Base-by-base conservation (phyloP, 2,329 filamentous ascomycete genomes). In the Sporothrix curviconia region DNA sequence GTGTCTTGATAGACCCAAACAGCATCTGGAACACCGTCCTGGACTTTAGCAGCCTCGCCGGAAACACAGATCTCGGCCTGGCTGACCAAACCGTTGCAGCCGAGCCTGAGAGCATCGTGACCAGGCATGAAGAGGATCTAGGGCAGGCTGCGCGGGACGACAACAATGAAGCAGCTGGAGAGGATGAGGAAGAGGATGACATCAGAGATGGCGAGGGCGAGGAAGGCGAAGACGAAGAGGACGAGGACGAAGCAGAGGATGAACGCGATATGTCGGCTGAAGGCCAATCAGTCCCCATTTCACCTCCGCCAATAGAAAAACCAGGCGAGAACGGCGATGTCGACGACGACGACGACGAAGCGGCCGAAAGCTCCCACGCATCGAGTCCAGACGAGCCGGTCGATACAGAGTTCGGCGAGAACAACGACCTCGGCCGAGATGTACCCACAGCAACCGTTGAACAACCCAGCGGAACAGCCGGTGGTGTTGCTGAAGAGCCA, bases 261-360 rank as follows among this genome's bases (percentile, higher is more conserved):
- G n/a, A n/a, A n/a, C n/a, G n/a, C n/a, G n/a, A n/a, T n/a, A n/a
- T n/a, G n/a, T n/a, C n/a, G n/a, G n/a, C n/a, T n/a, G n/a, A n/a
- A n/a, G n/a, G n/a, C n/a, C n/a, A n/a, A n/a, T n/a, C n/a, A n/a
- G n/a, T n/a, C n/a, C n/a, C n/a, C n/a, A n/a, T n/a, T n/a, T n/a
- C n/a, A n/a, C 49, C 22, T 51, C 49, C 49, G 17, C 49, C 34
- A 51, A 51, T 39, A n/a, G n/a, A n/a, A 50, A 25, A 24, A 50
- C 19, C 47, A 15, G 4, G 32, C 32, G 47, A n/a, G 19, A n/a
- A 15, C 12, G 32, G 11, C 32, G 32, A n/a, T 4, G 32, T 36
- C 24, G 42, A 28, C 7, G 37, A 51, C 25, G 44, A 32, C 3
- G 34, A 40, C 28, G 42, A 30, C 15, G 5, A 11, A 24, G 40